Evolutionary conservation across 75 land plant species (phyloP).

Genomic region (Sequoiadendron giganteum): DNA sequence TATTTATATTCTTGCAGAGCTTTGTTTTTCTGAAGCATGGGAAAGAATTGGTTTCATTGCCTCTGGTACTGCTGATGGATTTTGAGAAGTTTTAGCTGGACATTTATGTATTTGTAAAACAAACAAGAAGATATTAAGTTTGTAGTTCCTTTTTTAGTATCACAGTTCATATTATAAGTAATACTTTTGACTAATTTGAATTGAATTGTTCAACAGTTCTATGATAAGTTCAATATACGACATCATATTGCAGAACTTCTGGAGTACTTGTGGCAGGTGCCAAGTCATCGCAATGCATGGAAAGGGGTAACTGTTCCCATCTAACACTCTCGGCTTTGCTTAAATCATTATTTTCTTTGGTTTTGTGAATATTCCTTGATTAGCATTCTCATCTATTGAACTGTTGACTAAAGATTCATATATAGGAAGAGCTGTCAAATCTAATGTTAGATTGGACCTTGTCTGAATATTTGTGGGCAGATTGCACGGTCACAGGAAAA

Average conservation of each 20-base stretch:
- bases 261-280: slow-evolving; percentile 96
- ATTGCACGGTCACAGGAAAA: slow-evolving; percentile 89
- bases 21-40: background rate
- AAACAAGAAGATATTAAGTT: background rate
- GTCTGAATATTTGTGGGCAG: slow-evolving; percentile 29
- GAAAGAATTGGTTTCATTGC: background rate
- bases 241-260: slow-evolving; percentile 97
- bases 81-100: background rate
- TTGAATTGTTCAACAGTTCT: slow-evolving; percentile 63
- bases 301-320: slow-evolving; percentile 42
- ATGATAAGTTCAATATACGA: slow-evolving; percentile 97
- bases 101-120: background rate
- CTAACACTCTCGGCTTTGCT: background rate
- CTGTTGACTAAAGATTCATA: background rate
- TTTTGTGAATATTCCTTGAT: slow-evolving; percentile 3
- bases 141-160: background rate
- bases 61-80: background rate
- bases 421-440: background rate
- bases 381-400: background rate
- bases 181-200: background rate
- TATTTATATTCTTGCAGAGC: background rate
- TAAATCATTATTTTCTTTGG: background rate
- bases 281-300: slow-evolving; percentile 95
- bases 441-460: slow-evolving; percentile 9
- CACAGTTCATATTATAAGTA: background rate